These are phyloP conservation scores for Lachancea lanzarotensis DNA, from an alignment of 805 yeast genomes.

Conservation along the genomic window DNA sequence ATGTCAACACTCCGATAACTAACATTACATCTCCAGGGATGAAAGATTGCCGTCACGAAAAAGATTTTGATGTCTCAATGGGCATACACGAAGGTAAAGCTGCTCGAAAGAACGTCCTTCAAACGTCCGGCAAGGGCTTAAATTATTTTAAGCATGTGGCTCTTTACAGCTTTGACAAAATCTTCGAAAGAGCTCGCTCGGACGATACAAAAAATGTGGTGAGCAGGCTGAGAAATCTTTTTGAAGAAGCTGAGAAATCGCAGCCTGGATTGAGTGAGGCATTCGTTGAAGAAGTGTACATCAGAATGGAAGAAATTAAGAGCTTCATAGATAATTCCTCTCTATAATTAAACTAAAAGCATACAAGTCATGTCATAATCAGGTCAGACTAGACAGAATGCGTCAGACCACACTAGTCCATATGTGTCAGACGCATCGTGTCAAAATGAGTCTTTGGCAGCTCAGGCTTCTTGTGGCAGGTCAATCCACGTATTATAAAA, in stretches of 20 bases:
- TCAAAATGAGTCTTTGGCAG: neutral
- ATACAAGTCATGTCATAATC: neutral
- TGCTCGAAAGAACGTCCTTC: conserved; percentile 15
- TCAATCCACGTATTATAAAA: neutral
- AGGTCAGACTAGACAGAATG: neutral
- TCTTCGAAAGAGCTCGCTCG: conserved; percentile 47
- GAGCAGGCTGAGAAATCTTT: conserved; percentile 34
- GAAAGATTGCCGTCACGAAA: conserved; percentile 2
- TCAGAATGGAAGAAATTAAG: conserved; percentile 29
- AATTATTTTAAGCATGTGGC: conserved; percentile 39
- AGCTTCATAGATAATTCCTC: conserved; percentile 6
- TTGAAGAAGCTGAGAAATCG: conserved; percentile 41
- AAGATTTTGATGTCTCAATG: conserved; percentile 8
- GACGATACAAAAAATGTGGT: conserved; percentile 43
- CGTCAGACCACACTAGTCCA: too few species aligned
- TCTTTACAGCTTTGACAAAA: conserved; percentile 40
- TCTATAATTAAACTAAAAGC: neutral
- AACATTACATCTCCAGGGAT: conserved; percentile 9
- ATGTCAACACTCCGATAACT: conserved; percentile 5
- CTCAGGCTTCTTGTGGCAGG: neutral
- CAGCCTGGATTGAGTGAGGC: conserved; percentile 65
- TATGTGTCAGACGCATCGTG: neutral
- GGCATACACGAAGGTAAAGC: conserved; percentile 7
- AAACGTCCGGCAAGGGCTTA: conserved; percentile 16
- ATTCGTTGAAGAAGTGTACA: conserved; percentile 54